Evolutionary conservation across 2,329 filamentous ascomycete species (phyloP), one percentile per base, ranked within the genome.

Genomic region (Colletotrichum sp.): DNA sequence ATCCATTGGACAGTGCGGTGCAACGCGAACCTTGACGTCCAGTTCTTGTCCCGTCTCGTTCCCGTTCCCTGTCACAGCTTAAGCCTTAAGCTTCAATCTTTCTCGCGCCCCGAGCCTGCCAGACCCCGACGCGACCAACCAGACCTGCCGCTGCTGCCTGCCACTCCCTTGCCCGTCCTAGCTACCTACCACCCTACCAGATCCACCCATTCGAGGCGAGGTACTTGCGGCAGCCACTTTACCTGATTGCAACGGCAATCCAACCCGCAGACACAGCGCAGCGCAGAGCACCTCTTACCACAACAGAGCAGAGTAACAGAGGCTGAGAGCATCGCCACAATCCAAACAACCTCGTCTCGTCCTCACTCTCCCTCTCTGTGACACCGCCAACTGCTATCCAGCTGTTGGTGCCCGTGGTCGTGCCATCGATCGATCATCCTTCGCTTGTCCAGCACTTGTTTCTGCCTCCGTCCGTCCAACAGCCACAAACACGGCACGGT

Each of bases 251-350:
- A 71, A 71, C 72, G 67, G 34, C 67, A 48, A 43, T 43, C 43
- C 58, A 65, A 71, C 43, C 48, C 21, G 18, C 15, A 63, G n/a
- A 52, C 43, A 52, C 43, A 52, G 43, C 43, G 43, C 43, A 21
- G 43, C 57, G 57, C 21, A 60, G 57, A 26, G 15, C 24, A 60
- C 26, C 26, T n/a, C 38, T n/a, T 10, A 48, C 30, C 28, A 63
- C 18, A 32, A 4, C 60, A 21, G 16, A 8, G 30, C 18, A 67
- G 43, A 52, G n/a, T 6, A 52, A 52, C 12, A 52, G 30, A 67
- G 57, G 63, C 32, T 48, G 55, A 57, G 63, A 72, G 69, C 73
- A 64, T 73, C 73, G 64, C 74, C 74, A 60, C 48, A 52, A 43
- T 60, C 34, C 43, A 65, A 38, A 28, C 43, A 52, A 21, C 38